phyloP scores from a whole-genome alignment of 768 basidiomycete genomes.

The Termitomyces sp. region DNA sequence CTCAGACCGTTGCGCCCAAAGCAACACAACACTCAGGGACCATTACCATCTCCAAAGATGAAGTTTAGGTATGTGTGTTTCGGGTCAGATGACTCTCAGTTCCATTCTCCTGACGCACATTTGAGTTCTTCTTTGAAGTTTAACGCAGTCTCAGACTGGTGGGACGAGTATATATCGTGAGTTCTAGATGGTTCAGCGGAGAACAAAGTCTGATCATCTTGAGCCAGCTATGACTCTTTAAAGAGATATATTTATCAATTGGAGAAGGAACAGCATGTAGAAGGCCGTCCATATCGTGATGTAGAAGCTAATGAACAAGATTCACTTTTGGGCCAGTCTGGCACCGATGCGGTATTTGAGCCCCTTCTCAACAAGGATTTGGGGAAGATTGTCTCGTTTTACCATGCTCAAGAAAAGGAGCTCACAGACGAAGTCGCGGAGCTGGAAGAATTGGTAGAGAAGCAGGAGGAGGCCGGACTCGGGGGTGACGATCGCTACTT shows the following conservation, averaged over 20 bases:
- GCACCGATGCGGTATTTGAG: constrained; percentile 60
- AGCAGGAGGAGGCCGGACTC: constrained; percentile 61
- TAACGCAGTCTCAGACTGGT: constrained; percentile 90
- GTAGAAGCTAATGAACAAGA: constrained; percentile 63
- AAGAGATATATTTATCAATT: constrained; percentile 86
- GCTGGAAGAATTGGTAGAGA: constrained; percentile 52
- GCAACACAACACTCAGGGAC: constrained; percentile 19
- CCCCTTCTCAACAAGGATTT: constrained; percentile 81
- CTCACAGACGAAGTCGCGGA: constrained; percentile 57
- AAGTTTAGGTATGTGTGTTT: constrained; percentile 52
- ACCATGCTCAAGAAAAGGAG: constrained; percentile 72
- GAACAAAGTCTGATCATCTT: not conserved
- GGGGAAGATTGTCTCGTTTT: constrained; percentile 77
- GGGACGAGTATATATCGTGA: constrained; percentile 87
- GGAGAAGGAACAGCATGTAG: constrained; percentile 68
- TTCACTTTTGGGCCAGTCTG: constrained; percentile 45
- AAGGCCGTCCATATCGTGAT: constrained; percentile 42
- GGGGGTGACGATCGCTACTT: constrained; percentile 48
- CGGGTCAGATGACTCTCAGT: not conserved
- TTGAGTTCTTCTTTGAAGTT: constrained; percentile 81
- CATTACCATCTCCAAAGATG: constrained; percentile 35
- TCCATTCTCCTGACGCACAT: not conserved
- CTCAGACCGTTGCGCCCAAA: constrained; percentile 28
- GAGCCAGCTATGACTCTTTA: constrained; percentile 71
- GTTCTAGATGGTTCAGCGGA: constrained; percentile 25